Base-by-base conservation (phyloP, 345 rosid genomes). In the Populus euphratica region DNA sequence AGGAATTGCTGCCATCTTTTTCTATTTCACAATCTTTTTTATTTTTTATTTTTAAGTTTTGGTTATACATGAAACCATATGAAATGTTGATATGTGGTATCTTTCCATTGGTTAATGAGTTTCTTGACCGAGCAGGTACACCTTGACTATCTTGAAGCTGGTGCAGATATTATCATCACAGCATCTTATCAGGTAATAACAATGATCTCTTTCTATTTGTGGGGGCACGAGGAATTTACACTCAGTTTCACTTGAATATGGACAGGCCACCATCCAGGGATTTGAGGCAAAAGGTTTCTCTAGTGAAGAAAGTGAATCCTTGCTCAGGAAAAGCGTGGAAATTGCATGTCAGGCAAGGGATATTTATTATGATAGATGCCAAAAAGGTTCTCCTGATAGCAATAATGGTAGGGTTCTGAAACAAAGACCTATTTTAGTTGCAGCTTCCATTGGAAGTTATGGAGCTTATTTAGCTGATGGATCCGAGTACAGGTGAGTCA, bases 401-500 rank as follows among this genome's bases (percentile, higher is more conserved):
- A 41, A 13, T 39, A 79, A 83, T 74, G 84, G 70, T 68, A 85
- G 50, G 83, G 77, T 88, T 83, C 83, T 88, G 27, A 87, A 77
- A 67, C 85, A 49, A 33, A 90, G 90, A 17, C 85, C 90, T 39
- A 86, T 92, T 69, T 75, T 92, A 80, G 88, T 91, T 84, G 94
- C 94, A 11, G 94, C 97, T 76, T 89, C 97, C 38, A 91, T 92
- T 63, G 97, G 94, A 43, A 90, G 97, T 90, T 92, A 92, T 69
- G 97, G 94, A 36, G 97, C 97, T 21, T 92, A 86, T 77, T 89
- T 92, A 84, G 97, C 97, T 68, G 97, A 92, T 87, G 97, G 97
- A 43, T 90, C 97, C 2, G 97, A 92, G 80, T 90, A 92, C 89
- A 90, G 93, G 94, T 92, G 67, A 67, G 77, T 77, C 54, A 21